Conservation (phyloP, 441 rosid genomes). For the Corymbia calophylla region DNA sequence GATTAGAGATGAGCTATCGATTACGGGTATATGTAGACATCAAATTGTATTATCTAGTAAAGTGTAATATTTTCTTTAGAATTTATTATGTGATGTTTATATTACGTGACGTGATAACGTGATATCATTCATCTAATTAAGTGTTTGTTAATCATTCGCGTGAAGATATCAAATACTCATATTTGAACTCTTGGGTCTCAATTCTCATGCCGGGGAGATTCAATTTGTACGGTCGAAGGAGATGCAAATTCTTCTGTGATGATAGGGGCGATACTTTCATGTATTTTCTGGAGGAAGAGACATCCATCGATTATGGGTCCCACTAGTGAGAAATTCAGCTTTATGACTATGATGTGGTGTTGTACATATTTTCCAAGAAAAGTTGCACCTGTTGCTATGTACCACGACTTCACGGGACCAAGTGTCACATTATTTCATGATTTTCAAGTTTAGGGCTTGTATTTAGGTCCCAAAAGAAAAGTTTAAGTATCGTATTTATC, state of each 20-base stretch:
- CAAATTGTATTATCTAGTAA: neutral
- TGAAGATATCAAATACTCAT: neutral
- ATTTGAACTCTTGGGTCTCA: neutral
- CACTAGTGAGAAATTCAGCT: neutral
- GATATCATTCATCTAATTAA: neutral
- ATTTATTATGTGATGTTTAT: neutral
- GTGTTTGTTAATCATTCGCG: accelerated
- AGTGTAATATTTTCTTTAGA: accelerated
- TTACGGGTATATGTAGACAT: neutral
- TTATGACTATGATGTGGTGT: neutral
- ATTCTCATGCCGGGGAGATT: neutral
- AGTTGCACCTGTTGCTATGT: neutral
- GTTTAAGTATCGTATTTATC: neutral
- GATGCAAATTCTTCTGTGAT: neutral
- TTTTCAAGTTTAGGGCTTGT: neutral
- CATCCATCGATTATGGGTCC: neutral
- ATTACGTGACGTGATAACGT: neutral
- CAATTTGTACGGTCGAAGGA: neutral
- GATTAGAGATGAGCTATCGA: neutral
- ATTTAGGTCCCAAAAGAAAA: neutral
- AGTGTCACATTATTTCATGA: neutral
- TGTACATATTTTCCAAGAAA: neutral
- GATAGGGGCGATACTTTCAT: neutral
- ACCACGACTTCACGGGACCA: neutral
- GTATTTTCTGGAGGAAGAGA: neutral